phyloP scores from a whole-genome alignment of 768 basidiomycete genomes.

The Termitomyces sp. region DNA sequence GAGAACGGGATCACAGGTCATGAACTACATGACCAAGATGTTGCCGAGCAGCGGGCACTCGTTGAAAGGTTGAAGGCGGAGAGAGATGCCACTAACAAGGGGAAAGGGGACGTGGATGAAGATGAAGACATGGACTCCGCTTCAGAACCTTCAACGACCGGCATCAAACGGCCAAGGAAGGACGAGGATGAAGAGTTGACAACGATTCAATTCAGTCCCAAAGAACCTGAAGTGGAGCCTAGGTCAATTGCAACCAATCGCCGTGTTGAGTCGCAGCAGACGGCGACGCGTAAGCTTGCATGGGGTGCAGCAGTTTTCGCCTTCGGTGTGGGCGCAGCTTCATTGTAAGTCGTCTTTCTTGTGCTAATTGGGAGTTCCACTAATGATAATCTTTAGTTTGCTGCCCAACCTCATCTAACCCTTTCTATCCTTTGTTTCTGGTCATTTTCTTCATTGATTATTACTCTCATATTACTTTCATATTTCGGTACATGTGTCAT shows the following conservation, averaged over 20 bases:
- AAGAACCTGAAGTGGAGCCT: slow-evolving; percentile 60
- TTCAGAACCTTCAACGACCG: slow-evolving; percentile 17
- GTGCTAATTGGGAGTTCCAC: background rate
- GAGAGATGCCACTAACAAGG: slow-evolving; percentile 28
- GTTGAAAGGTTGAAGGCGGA: slow-evolving; percentile 69
- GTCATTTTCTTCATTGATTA: background rate
- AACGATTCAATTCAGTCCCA: slow-evolving; percentile 53
- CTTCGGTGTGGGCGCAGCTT: slow-evolving; percentile 65
- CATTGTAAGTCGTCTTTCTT: slow-evolving; percentile 44
- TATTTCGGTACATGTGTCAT: background rate
- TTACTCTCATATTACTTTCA: background rate
- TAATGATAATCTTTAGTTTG: slow-evolving; percentile 20
- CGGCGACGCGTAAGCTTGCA: slow-evolving; percentile 68
- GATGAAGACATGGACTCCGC: slow-evolving; percentile 25
- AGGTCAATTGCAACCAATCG: slow-evolving; percentile 53
- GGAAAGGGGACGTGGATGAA: slow-evolving; percentile 25
- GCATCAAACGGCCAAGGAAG: slow-evolving; percentile 53
- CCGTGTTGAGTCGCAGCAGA: slow-evolving; percentile 53
- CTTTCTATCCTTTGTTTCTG: background rate
- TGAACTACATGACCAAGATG: slow-evolving; percentile 62
- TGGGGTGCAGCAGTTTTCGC: slow-evolving; percentile 87
- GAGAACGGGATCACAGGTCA: slow-evolving; percentile 50
- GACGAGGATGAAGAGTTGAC: slow-evolving; percentile 39
- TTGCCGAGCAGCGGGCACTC: slow-evolving; percentile 73
- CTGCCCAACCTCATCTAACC: slow-evolving; percentile 55